These are phyloP conservation scores for Pharnaceum exiguum DNA, from an alignment of 148 eudicot species.

Conservation along the genomic window DNA sequence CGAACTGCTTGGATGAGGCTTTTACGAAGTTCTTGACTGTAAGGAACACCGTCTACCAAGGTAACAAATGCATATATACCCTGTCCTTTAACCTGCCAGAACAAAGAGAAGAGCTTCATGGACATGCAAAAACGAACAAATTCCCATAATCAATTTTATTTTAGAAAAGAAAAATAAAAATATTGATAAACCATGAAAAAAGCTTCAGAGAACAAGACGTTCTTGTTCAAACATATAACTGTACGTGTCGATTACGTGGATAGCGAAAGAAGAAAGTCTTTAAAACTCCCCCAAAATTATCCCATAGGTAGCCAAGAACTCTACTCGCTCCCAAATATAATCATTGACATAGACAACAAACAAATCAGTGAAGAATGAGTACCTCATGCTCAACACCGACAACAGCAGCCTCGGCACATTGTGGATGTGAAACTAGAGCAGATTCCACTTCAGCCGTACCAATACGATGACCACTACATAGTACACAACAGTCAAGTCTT, in stretches of 20 bases:
- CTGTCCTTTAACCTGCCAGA: slow-evolving; percentile 84
- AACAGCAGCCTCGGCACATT: slow-evolving; percentile 99
- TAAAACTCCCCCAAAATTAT: no score
- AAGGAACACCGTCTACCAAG: slow-evolving; percentile 83
- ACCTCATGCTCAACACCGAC: slow-evolving; percentile 99
- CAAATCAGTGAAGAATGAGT: no score
- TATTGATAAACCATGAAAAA: no score
- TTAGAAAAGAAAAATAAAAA: no score
- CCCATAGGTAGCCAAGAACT: no score
- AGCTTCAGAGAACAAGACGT: no score
- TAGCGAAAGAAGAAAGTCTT: no score
- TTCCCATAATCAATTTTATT: no score
- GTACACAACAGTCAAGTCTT: neutral
- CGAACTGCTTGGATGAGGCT: slow-evolving; percentile 70
- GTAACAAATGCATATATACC: slow-evolving; percentile 97
- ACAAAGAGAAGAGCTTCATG: neutral
- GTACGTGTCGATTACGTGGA: no score
- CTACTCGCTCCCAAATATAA: neutral
- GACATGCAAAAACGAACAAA: neutral
- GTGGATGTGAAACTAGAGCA: slow-evolving; percentile 93
- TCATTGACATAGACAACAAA: no score
- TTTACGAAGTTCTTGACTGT: slow-evolving; percentile 88
- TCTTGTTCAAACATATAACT: no score
- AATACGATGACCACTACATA: slow-evolving; percentile 89
- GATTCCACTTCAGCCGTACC: slow-evolving; percentile 99